These are phyloP conservation scores for Leccinum boreale DNA, from an alignment of 768 basidiomycete species.

Conservation along the genomic window DNA sequence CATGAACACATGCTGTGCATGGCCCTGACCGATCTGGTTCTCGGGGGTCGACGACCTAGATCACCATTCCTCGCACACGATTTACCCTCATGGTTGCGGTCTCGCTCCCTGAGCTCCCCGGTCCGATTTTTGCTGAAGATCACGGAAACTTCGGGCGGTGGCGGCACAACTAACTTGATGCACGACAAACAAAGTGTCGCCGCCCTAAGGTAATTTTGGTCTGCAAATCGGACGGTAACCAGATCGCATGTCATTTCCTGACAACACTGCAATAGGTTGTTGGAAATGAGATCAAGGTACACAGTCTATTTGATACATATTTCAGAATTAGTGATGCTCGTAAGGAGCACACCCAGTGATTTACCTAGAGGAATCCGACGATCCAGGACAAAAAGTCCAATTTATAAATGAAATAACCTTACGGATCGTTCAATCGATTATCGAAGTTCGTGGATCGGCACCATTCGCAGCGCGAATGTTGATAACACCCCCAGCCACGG, in stretches of 20 bases:
- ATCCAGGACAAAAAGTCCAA: background rate
- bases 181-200: background rate
- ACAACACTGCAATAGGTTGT: background rate
- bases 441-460: conserved; percentile 36
- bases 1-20: too few relatives aligned
- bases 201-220: background rate
- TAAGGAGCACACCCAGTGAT: background rate
- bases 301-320: background rate
- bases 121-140: background rate
- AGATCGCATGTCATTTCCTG: background rate
- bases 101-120: too few relatives aligned
- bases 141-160: background rate
- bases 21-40: too few relatives aligned
- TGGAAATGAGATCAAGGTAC: background rate
- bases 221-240: background rate
- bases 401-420: background rate
- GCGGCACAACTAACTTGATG: background rate
- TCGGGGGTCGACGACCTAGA: background rate
- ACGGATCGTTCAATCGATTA: conserved; percentile 29
- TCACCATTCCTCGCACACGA: too few relatives aligned
- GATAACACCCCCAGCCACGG: conserved; percentile 40
- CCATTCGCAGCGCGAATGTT: conserved; percentile 41
- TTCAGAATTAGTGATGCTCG: background rate
- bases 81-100: too few relatives aligned
- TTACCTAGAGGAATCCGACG: background rate